Conservation (phyloP, 2,329 filamentous ascomycete genomes). For the Orbilia brochopaga region DNA sequence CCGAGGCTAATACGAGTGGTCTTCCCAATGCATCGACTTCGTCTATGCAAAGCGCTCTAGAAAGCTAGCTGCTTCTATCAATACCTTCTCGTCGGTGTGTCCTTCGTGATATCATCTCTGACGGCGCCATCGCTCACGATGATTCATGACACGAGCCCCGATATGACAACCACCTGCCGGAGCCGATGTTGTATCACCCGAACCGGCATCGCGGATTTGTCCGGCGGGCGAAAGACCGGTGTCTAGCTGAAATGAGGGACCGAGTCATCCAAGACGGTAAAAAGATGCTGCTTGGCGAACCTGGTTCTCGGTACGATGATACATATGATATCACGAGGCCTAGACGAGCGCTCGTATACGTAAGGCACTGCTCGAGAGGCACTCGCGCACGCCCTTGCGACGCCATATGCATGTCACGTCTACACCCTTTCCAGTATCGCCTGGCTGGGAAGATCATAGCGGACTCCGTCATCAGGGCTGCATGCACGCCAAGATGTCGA, state of each 20-base stretch:
- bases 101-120: too few species aligned
- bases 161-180: too few species aligned
- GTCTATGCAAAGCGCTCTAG: too few species aligned
- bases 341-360: not conserved
- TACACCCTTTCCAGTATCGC: not conserved
- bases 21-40: too few species aligned
- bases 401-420: too few species aligned
- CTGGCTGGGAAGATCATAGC: not conserved
- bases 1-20: too few species aligned
- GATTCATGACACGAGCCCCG: too few species aligned
- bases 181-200: not conserved
- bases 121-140: too few species aligned
- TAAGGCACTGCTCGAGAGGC: not conserved
- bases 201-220: not conserved
- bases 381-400: too few species aligned
- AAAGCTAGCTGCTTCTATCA: too few species aligned
- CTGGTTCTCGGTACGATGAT: not conserved
- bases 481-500: not conserved
- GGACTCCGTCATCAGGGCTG: not conserved
- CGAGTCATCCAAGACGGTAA: not conserved
- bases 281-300: not conserved
- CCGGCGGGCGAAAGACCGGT: not conserved
- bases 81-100: too few species aligned
- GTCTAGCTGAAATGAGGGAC: not conserved
- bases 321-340: not conserved